Evolutionary conservation across 1,284 basidiomycete genomes (phyloP), one percentile per base, ranked within the genome.

Genomic region (Apiotrichum domesticum): DNA sequence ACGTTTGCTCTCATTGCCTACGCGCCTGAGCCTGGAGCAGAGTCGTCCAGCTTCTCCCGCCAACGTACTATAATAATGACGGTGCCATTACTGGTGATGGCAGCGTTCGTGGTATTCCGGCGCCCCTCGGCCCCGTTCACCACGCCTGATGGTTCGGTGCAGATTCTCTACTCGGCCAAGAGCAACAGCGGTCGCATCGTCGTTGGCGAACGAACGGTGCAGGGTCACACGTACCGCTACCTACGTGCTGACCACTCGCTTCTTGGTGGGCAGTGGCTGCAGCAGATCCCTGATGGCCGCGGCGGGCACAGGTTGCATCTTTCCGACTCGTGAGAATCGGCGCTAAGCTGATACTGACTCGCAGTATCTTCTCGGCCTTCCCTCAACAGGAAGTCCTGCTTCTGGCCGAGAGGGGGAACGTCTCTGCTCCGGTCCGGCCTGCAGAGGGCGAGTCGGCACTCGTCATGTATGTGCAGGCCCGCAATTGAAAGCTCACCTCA

Each of bases 201-300:
- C 1, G 89, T 94, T 6, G 90, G 84, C 15, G 87, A 94, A 15
- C 6, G 15, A 29, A 11, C 37, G 9, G 32, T 15, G 41, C 10
- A 14, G 41, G 35, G 11, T 35, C 21, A 84, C 61, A 84, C 84
- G 10, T 80, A 88, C 60, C 81, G 92, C 46, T 94, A 87, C 70
- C 77, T 97, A 42, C 83, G 93, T 13, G 90, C 86, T 35, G 89
- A 90, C 46, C 90, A 95, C 73, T 90, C 88, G 3, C 79, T 96
- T 21, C 78, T 97, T 3, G 92, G 92, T 2, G 93, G 92, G 3
- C 83, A 88, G 46, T 96, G 93, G 93, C 82, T 85, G n/a, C 59
- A 59, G 48, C 43, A 59, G 29, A n/a, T 39, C 1, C 37, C 52
- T 6, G 33, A 50, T 35, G 45, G 63, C 46, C 42, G 11, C 46